Evolutionary conservation across 2,329 filamentous ascomycete genomes (phyloP), one percentile per base, ranked within the genome.

Genomic region (Magnaporthiopsis incrustans): DNA sequence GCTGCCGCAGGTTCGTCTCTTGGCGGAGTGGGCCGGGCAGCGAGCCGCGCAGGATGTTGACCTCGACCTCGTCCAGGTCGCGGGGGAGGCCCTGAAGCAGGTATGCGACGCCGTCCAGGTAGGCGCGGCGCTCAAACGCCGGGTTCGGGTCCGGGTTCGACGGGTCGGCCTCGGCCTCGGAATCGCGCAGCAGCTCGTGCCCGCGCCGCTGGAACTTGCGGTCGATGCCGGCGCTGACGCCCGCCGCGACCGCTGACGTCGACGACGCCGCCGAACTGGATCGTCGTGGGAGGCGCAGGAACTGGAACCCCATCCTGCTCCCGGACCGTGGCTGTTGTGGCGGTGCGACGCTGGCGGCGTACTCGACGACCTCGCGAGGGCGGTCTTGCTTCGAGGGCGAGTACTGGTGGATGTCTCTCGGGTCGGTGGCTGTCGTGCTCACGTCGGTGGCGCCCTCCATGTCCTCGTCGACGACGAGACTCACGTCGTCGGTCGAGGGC

Each of bases 41-140:
- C 1, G 84, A 79, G 56, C 77, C 77, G 56, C 78, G 79, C 2
- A 88, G 74, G 60, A 78, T 79, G 35, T 80, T 70, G 27, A 74
- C 71, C 70, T 89, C 87, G 66, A 82, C 79, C 2, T 75, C 74
- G 53, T 81, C 82, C 53, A 89, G 78, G 61, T 87, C 77, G 1
- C 75, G 67, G 0, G 87, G 87, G 0, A 89, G 77, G 8, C 82
- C 86, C 66, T 81, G 81, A 14, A 89, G 77, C 25, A 89, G 77
- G 71, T 88, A 89, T 2, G 82, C 81, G 7, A 87, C 73, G 63
- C 84, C 82, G 68, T 89, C 84, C 59, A 90, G 74, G 71, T 88
- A 89, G 7, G 87, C 78, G 67, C 85, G 83, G 33, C 87, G 80
- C 58, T 82, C 82, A 68, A 85, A 80, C 14, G 56, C 57, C 11